Conservation (phyloP, 805 yeast genomes). For the Teunomyces lycoperdinae region DNA sequence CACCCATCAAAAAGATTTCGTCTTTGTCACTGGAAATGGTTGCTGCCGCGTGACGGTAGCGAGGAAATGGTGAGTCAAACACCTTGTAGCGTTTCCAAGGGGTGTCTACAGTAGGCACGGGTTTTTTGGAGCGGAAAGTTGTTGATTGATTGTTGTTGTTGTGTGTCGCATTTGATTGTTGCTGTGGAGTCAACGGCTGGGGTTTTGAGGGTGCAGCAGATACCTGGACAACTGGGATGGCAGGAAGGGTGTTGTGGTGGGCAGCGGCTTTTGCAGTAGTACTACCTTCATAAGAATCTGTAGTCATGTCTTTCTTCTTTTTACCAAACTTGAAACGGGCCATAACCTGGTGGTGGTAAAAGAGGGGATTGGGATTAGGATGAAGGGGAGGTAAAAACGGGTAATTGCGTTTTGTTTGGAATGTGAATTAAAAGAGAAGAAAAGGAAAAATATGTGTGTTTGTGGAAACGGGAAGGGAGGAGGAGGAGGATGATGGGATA, state of each 20-base stretch:
- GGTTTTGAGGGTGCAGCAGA: neutral
- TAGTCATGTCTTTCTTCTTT: slow-evolving; percentile 37
- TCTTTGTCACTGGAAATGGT: slow-evolving; percentile 72
- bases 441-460: no score
- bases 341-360: slow-evolving; percentile 26
- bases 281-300: slow-evolving; percentile 11
- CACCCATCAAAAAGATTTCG: slow-evolving; percentile 89
- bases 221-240: neutral
- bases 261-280: neutral
- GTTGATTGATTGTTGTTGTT: neutral
- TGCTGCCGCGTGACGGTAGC: slow-evolving; percentile 90
- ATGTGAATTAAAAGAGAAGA: neutral
- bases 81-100: slow-evolving; percentile 72
- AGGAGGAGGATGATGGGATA: no score
- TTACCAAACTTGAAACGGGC: slow-evolving; percentile 59
- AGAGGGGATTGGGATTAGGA: no score
- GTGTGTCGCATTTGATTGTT: neutral
- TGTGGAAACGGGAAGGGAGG: no score
- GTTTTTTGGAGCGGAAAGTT: slow-evolving; percentile 1
- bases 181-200: neutral
- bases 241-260: slow-evolving; percentile 1
- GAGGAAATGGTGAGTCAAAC: slow-evolving; percentile 82
- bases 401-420: neutral
- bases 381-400: neutral
- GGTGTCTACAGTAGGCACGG: slow-evolving; percentile 1